These are phyloP conservation scores for Chaetomium strumarium DNA, from an alignment of 2,329 filamentous ascomycete species.

Conservation along the genomic window DNA sequence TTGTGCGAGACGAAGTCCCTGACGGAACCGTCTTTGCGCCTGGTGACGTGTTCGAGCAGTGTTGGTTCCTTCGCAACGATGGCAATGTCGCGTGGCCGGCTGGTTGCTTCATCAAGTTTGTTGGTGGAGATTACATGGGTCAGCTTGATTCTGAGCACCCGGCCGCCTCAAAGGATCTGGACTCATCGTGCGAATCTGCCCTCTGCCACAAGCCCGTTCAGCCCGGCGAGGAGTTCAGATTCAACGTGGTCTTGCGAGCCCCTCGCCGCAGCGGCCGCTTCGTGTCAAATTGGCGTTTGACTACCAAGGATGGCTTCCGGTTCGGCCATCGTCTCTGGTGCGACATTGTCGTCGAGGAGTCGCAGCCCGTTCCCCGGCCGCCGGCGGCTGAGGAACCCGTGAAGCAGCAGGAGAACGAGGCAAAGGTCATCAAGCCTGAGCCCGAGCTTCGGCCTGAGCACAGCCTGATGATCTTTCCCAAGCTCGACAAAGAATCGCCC, in stretches of 20 bases:
- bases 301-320: conserved; percentile 68
- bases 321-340: conserved; percentile 97
- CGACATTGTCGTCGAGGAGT: conserved; percentile 65
- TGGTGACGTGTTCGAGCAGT: conserved; percentile 75
- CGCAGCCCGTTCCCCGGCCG: conserved; percentile 27
- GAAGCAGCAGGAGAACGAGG: conserved; percentile 29
- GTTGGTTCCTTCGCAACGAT: conserved; percentile 85
- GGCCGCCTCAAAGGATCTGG: conserved; percentile 69
- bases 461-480: conserved; percentile 93
- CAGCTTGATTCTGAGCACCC: conserved; percentile 76
- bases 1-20: conserved; percentile 68
- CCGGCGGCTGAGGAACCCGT: conserved; percentile 14
- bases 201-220: conserved; percentile 62
- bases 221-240: conserved; percentile 69
- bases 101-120: conserved; percentile 84
- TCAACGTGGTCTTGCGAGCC: conserved; percentile 79
- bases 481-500: conserved; percentile 89
- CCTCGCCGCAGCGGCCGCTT: conserved; percentile 69
- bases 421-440: conserved; percentile 4
- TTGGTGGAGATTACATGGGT: conserved; percentile 95
- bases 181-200: conserved; percentile 76
- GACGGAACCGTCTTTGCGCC: conserved; percentile 71
- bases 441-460: conserved; percentile 20
- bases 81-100: conserved; percentile 76
- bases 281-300: conserved; percentile 96